phyloP scores from a whole-genome alignment of 2,329 filamentous ascomycete species.

The Orbilia oligospora region DNA sequence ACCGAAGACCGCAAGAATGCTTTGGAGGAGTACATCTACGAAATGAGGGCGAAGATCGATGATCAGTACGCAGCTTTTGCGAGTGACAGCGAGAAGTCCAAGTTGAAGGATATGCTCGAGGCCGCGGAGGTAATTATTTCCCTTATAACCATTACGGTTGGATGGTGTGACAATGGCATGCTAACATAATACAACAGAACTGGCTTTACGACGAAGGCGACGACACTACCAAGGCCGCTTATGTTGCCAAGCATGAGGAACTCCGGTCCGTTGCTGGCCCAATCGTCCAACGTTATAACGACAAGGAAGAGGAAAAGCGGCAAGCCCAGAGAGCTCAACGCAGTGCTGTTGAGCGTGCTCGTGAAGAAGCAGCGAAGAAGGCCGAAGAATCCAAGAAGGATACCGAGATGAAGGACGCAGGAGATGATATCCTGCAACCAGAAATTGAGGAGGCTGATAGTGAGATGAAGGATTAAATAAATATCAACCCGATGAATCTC shows the following conservation, averaged over 20 bases:
- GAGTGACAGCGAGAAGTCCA: conserved; percentile 91
- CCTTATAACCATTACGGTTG: background rate
- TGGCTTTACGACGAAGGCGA: conserved; percentile 99
- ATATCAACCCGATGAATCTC: background rate
- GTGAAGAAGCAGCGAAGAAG: conserved; percentile 81
- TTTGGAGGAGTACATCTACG: conserved; percentile 97
- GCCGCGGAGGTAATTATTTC: conserved; percentile 78
- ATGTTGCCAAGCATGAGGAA: conserved; percentile 95
- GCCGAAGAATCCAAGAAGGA: conserved; percentile 75
- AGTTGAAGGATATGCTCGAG: conserved; percentile 86
- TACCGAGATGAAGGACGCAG: conserved; percentile 68
- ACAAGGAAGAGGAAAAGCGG: conserved; percentile 91
- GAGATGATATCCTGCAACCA: conserved; percentile 43
- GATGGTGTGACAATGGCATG: conserved; percentile 2
- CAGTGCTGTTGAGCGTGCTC: conserved; percentile 73
- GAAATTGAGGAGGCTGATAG: conserved; percentile 48
- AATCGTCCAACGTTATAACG: conserved; percentile 93
- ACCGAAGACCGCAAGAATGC: conserved; percentile 99
- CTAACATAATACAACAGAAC: conserved; percentile 74
- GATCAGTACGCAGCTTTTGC: conserved; percentile 90
- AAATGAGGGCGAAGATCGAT: conserved; percentile 94
- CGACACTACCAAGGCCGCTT: conserved; percentile 92
- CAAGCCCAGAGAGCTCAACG: conserved; percentile 77
- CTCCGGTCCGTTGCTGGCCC: conserved; percentile 91
- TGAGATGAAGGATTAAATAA: conserved; percentile 54